Percentiles rank a stretch among this genome's conserved stretches.
Evolutionary conservation across 2,329 filamentous ascomycete species (phyloP).

Genomic region (Aureobasidium uvarum): DNA sequence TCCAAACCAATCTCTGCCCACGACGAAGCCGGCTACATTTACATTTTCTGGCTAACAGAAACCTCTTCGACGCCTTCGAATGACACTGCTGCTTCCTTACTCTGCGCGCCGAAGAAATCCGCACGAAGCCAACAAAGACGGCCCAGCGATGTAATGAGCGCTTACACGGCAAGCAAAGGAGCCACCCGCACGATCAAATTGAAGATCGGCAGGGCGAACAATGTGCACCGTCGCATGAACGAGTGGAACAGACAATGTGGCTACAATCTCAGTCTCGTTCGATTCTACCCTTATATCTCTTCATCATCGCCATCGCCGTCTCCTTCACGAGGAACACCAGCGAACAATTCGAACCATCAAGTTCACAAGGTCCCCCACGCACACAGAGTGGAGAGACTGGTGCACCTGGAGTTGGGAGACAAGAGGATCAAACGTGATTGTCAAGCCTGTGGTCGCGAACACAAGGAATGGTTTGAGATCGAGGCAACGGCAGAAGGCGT

Average conservation of each 20-base stretch:
- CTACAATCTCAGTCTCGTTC: conserved; percentile 79
- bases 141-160: conserved; percentile 39
- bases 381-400: conserved; percentile 82
- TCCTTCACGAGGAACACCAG: conserved; percentile 31
- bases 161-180: conserved; percentile 34
- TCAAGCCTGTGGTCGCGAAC: conserved; percentile 74
- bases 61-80: conserved; percentile 55
- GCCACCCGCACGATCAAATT: conserved; percentile 60
- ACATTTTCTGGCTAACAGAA: conserved; percentile 96
- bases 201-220: conserved; percentile 67
- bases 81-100: conserved; percentile 37
- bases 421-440: conserved; percentile 64
- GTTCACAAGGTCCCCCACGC: conserved; percentile 76
- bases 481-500: conserved; percentile 70
- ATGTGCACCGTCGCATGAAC: conserved; percentile 86
- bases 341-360: conserved; percentile 26
- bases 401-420: conserved; percentile 80
- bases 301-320: conserved; percentile 32
- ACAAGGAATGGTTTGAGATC: conserved; percentile 95
- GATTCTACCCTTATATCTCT: conserved; percentile 81
- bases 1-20: conserved; percentile 68
- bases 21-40: conserved; percentile 89
- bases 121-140: conserved; percentile 27
- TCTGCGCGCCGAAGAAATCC: conserved; percentile 32
- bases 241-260: conserved; percentile 94